Conservation (phyloP, 2,329 filamentous ascomycete genomes). For the Parascedosporium putredinis region DNA sequence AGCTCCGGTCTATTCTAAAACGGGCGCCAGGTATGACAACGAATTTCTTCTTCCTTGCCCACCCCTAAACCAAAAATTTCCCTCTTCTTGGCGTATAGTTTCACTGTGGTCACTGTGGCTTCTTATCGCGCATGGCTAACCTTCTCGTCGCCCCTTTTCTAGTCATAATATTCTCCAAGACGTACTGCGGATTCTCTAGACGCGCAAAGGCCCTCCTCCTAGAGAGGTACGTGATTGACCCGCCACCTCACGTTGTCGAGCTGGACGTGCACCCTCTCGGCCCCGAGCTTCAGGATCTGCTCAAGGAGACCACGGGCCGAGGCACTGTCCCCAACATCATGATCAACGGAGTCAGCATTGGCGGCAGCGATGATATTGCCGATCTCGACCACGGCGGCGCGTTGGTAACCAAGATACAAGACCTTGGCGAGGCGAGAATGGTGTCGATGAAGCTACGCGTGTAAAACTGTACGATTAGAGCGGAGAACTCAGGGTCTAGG, state of each 20-base stretch:
- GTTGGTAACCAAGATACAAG: conserved; percentile 61
- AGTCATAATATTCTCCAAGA: conserved; percentile 96
- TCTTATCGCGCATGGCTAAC: neutral
- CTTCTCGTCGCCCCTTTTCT: conserved; percentile 7
- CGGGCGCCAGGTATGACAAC: conserved; percentile 62
- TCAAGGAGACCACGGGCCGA: conserved; percentile 66
- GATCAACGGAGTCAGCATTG: conserved; percentile 78
- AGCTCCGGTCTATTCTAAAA: conserved; percentile 72
- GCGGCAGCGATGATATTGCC: conserved; percentile 78
- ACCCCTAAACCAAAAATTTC: neutral
- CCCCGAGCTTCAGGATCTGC: conserved; percentile 55
- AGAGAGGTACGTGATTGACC: conserved; percentile 73
- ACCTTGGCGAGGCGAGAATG: conserved; percentile 48
- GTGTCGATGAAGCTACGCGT: conserved; percentile 9
- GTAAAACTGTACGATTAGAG: neutral
- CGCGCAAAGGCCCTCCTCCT: conserved; percentile 78
- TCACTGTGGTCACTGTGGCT: no score
- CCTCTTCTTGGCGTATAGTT: no score
- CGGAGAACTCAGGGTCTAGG: neutral
- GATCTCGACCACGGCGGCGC: conserved; percentile 57
- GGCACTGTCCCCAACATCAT: conserved; percentile 87
- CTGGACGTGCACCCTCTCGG: conserved; percentile 76
- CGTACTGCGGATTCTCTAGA: conserved; percentile 79
- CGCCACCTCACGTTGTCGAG: conserved; percentile 79
- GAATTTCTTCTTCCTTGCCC: neutral